Evolutionary conservation across 441 rosid species (phyloP), one percentile per base, ranked within the genome.

Genomic region (Pelargonium cotyledonis): DNA sequence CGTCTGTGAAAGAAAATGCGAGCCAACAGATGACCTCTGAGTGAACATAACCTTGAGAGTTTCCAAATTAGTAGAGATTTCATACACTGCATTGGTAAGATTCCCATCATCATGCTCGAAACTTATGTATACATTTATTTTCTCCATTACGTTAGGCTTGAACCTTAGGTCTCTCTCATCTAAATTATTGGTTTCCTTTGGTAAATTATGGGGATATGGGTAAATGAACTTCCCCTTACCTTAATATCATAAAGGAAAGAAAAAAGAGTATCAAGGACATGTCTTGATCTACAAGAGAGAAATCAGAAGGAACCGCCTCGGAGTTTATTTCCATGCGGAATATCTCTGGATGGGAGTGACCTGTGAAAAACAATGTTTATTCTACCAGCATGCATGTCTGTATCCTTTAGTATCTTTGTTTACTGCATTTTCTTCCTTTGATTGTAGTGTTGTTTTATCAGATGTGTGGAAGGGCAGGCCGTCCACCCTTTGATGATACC

Each of bases 381-480:
- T 67, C 31, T 71, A 70, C 44, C 66, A 43, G 65, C 74, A 65
- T 67, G 65, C 61, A 61, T 63, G 73, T 12, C 57, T 57, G 19
- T 46, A 31, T 26, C 8, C 26, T 57, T 53, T 62, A 66, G 29
- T 4, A 15, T 66, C 43, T 2, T 11, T 46, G 51, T 62, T 63
- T 70, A 67, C 26, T 35, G 40, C 29, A 26, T 29, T 63, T 63
- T 41, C 55, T n/a, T 69, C 12, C 23, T 11, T 38, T 65, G 61
- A 69, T 58, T 14, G 29, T 70, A 10, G 60, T 1, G 18, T 44
- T 57, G 53, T 14, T 65, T 75, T 65, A 68, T 43, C 83, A 95
- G 99, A 95, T 95, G 97, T 85, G 85, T 78, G 99, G 99, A 76
- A 88, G 99, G 83, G 99, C 99, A 72, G 99, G 99, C 62, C 84